Evolutionary conservation across 2,329 filamentous ascomycete species (phyloP), one percentile per base, ranked within the genome.

Genomic region (Aspergillus sojae): DNA sequence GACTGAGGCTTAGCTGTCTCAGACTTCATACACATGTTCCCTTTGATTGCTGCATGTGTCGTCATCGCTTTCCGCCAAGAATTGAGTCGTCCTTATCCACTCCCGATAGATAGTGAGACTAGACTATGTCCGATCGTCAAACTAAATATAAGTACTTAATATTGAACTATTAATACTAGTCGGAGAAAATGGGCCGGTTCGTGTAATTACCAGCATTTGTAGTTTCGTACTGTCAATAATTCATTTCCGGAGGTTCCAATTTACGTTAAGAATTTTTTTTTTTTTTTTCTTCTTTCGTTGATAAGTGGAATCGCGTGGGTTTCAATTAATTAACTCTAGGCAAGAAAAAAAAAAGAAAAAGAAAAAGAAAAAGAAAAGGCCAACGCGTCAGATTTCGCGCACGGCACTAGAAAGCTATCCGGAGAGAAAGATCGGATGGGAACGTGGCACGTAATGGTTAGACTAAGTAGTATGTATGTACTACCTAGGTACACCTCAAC

Each of bases 31-130:
- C 46, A n/a, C 1, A 41, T 41, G 36, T 39, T 50, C 59, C 45
- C 50, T 52, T 63, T 60, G 61, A 57, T 46, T 53, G 52, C 61
- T 57, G 58, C 58, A 43, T 41, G 62, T 63, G 62, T 63, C 62
- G 62, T 63, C 62, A 63, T 63, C 62, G 58, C 28, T 32, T 34
- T 48, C 30, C 16, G 62, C 62, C 58, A 60, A 63, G 62, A 16
- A 28, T 7, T 26, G 23, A 43, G 32, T 57, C 30, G 34, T 32
- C 41, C 28, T 48, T 52, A 45, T 36, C 56, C 57, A 57, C 59
- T 61, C 28, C 26, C 21, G 39, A 46, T 46, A 48, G 43, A 16
- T 46, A 11, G 21, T 11, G 10, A 46, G 10, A 46, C 43, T 46
- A 30, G 52, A 60, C 57, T 60, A 60, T 53, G 46, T 63, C 34